phyloP scores from a whole-genome alignment of 2,329 filamentous ascomycete species.

The Juglanconis sp. region DNA sequence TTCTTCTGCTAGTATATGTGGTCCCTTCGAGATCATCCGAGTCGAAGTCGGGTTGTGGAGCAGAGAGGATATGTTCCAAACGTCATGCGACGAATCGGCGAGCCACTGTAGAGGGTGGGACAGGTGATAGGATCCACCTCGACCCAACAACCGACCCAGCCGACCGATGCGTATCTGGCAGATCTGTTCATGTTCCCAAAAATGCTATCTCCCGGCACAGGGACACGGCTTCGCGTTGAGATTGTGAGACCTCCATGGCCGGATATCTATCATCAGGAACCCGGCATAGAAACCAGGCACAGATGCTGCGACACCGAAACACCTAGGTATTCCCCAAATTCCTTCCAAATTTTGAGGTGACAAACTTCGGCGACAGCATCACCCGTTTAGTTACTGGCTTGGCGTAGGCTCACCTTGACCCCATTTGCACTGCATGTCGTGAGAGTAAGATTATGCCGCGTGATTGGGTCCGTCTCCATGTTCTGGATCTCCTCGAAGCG shows the following conservation, averaged over 20 bases:
- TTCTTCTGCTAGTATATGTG: not conserved
- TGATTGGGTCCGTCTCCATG: slow-evolving; percentile 19
- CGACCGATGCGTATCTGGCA: not conserved
- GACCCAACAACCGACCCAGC: not conserved
- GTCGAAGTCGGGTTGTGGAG: not conserved
- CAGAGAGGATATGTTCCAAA: not conserved
- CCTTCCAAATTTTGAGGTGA: not conserved
- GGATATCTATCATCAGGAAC: too few species aligned
- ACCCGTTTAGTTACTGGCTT: not conserved
- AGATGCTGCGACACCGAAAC: too few species aligned
- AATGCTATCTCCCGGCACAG: too few species aligned
- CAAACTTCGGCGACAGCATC: not conserved
- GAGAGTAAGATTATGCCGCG: slow-evolving; percentile 25
- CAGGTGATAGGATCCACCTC: not conserved
- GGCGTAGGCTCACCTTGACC: slow-evolving; percentile 21
- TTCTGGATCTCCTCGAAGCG: slow-evolving; percentile 28
- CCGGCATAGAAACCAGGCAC: too few species aligned
- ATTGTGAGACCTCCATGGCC: too few species aligned
- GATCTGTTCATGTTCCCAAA: not conserved
- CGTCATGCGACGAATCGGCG: not conserved
- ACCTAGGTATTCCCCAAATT: too few species aligned
- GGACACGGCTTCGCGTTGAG: too few species aligned
- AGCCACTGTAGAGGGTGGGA: not conserved
- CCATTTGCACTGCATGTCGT: slow-evolving; percentile 25
- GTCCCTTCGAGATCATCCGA: not conserved